Evolutionary conservation across 2,329 filamentous ascomycete genomes (phyloP), one percentile per base, ranked within the genome.

Genomic region (Blastomyces emzantsi): DNA sequence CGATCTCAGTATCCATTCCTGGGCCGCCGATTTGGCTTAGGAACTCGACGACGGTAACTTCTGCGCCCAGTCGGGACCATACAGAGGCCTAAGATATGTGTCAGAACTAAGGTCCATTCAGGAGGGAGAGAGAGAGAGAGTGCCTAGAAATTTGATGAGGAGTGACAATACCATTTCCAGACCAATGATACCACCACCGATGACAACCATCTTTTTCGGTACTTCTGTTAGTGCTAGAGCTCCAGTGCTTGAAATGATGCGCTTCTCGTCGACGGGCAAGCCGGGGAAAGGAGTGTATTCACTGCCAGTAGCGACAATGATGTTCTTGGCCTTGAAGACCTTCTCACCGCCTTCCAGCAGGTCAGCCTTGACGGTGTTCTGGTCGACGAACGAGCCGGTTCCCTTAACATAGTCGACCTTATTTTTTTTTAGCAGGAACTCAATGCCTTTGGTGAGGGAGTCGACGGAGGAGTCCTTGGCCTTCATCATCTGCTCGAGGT

Each of bases 381-480:
- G 90, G 76, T 90, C 90, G 72, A 88, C 84, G 75, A 97, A 96
- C 57, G 90, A 84, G 70, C 89, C 93, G 61, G 90, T 87, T 70
- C 94, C 94, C 83, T 97, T 97, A 81, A 97, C 84, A 79, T 97
- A 99, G 76, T 97, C 92, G 69, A 97, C 94, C 68, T 91, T 90
- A 81, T 99, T 99, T 85, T 99, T 97, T 87, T 97, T 97, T 81
- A 99, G 89, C 67, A 99, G 83, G 77, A 93, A 99, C 79, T 99
- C 94, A 69, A 99, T 90, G 77, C 94, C 94, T 83, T 97, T 97
- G 69, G 94, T 99, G 69, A 99, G 81, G 60, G 92, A 87, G 51
- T 81, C 79, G 67, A 99, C 94, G 61, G 94, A 95, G 45, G 87
- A 89, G 61, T 99, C 93, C 82, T 99, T 99, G 65, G 94, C 92